Base-by-base conservation (phyloP, 2,329 filamentous ascomycete genomes). In the Penicillium corylophilum region DNA sequence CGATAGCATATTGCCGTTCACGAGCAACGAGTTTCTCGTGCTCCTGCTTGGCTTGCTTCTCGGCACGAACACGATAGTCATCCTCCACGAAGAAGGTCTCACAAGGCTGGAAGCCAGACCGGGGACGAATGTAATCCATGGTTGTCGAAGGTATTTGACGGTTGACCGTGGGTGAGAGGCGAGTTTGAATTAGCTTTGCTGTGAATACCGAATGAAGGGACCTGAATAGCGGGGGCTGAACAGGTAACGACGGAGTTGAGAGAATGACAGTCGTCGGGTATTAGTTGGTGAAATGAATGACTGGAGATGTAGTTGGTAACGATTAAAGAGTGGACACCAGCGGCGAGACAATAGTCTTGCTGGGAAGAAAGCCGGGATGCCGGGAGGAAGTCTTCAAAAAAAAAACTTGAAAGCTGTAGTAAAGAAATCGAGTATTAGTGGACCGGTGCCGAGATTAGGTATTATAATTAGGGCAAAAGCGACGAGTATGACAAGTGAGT, bases 1-100 rank as follows among this genome's bases (percentile, higher is more conserved):
- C 91, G 63, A 97, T 88, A 61, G 88, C 87, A 68, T 93, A 89
- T 74, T 96, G 93, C 65, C 86, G 85, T 75, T 93, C 85, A 68
- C 88, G 85, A 54, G 89, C 87, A 64, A 94, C 78, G 67, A 90
- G 83, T 73, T 87, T 90, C 62, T 87, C 84, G 55, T 89, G 86
- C 65, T 94, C 88, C 67, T 87, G 85, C 54, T 86, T 79, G 57
- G 85, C 86, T 28, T 62, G 61, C 42, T 53, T 58, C 22, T 63
- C 60, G 26, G 59, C 56, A 35, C 54, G 57, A 61, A 89, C 82
- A 57, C 84, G 83, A 56, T 80, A 77, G 57, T 80, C 77, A 56
- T 78, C 79, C 63, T 88, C 85, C 49, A 87, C 82, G 64, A 88
- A 88, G 73, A 81, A 88, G 51, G 80, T 84, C 59, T 87, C 85